Base-by-base conservation (phyloP, 148 eudicot genomes). In the Rheum nobile region DNA sequence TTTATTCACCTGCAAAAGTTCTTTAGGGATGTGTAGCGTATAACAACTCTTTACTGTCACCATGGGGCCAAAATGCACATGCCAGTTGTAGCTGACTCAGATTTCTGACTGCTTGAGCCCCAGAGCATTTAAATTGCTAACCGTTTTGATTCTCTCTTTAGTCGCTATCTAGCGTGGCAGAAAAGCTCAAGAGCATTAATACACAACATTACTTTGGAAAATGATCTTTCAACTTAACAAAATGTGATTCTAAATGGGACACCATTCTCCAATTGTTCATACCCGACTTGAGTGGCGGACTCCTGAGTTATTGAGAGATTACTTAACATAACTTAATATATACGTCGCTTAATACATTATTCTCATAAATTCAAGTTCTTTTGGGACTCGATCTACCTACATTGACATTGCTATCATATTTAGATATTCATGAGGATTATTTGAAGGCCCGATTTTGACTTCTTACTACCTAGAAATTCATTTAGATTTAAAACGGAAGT, bases 201-300 rank as follows among this genome's bases (percentile, higher is more conserved):
- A 32, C 39, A 0, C 4, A 63, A 29, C 69, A 63, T 63, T 63
- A 63, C n/a, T 29, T 63, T 0, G 67, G 22, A 65, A 31, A 65
- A 65, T 6, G 31, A 43, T 43, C 74, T 4, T 13, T 43, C 21
- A 42, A 28, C 32, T 43, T 71, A 12, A 37, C 10, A 29, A 46
- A 71, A 6, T 71, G 47, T 24, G 73, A 71, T 43, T 14, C 52
- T 11, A 71, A 42, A 71, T 21, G 50, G 4, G 73, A 71, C 73
- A 71, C 32, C 72, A 37, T 10, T 21, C 32, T 41, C 21, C 1
- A 71, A n/a, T n/a, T n/a, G n/a, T n/a, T n/a, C n/a, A n/a, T n/a
- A n/a, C n/a, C n/a, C n/a, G n/a, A n/a, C n/a, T n/a, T n/a, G n/a
- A n/a, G n/a, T n/a, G n/a, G n/a, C n/a, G n/a, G n/a, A n/a, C n/a